Conservation (phyloP, 2,329 filamentous ascomycete genomes). For the Neonectria ditissima region DNA sequence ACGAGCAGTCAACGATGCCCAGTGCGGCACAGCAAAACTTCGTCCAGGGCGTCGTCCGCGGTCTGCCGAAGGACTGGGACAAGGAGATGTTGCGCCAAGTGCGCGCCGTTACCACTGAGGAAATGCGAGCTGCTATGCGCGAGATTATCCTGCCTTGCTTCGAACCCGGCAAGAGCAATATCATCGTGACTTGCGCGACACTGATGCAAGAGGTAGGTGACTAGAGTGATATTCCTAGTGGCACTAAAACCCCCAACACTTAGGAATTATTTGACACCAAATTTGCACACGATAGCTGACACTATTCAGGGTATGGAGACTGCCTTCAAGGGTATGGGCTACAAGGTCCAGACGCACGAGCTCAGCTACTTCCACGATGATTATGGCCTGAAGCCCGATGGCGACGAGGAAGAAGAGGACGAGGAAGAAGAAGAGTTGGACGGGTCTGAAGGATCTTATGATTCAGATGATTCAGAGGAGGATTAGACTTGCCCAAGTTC, state of each 20-base stretch:
- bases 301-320: constrained; percentile 74
- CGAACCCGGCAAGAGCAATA: constrained; percentile 80
- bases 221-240: not conserved
- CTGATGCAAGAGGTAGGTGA: constrained; percentile 83
- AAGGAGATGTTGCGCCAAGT: constrained; percentile 82
- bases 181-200: constrained; percentile 89
- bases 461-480: constrained; percentile 45
- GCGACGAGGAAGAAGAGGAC: constrained; percentile 66
- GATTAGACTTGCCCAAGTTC: constrained; percentile 35
- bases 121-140: constrained; percentile 80
- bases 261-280: not conserved
- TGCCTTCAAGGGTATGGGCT: constrained; percentile 80
- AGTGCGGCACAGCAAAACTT: constrained; percentile 87
- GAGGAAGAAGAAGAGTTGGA: constrained; percentile 57
- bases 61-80: constrained; percentile 81
- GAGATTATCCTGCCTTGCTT: constrained; percentile 86
- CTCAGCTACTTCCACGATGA: constrained; percentile 88
- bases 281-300: constrained; percentile 20
- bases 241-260: not conserved
- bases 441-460: constrained; percentile 48
- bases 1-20: constrained; percentile 88
- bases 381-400: constrained; percentile 81
- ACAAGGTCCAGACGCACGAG: constrained; percentile 79
- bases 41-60: constrained; percentile 81
- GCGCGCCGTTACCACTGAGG: constrained; percentile 77